Evolutionary conservation across 176 grass and related monocot species (phyloP).

Genomic region (Phyllostachys edulis): DNA sequence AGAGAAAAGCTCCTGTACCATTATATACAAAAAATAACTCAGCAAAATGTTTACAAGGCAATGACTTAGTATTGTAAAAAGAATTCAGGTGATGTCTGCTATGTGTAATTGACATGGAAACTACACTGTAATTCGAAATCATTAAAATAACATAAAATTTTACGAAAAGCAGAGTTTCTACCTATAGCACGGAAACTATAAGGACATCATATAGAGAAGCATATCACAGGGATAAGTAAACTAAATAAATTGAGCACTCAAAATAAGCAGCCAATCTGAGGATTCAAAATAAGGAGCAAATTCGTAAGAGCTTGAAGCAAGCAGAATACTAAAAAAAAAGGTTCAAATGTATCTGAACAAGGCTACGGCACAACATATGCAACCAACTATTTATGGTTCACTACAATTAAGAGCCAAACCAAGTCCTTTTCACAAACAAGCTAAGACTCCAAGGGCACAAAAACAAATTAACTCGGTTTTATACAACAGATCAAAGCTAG

Average conservation of each 20-base stretch:
- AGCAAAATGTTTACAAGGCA: slow-evolving; percentile 10
- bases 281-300: background rate
- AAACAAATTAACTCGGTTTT: background rate
- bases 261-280: background rate
- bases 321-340: background rate
- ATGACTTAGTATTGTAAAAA: background rate
- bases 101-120: background rate
- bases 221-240: background rate
- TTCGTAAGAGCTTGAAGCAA: background rate
- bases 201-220: background rate
- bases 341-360: background rate
- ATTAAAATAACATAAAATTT: background rate
- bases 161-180: background rate
- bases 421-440: background rate
- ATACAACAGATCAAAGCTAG: background rate
- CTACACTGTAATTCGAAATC: background rate
- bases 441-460: background rate
- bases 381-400: background rate
- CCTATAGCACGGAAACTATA: background rate
- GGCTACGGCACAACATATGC: background rate
- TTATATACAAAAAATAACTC: slow-evolving; percentile 7
- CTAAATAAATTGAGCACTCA: background rate
- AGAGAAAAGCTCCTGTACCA: slow-evolving; percentile 73
- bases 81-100: background rate
- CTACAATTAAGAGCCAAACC: background rate